These are phyloP conservation scores for Plectosphaerella plurivora DNA, from an alignment of 2,329 filamentous ascomycete genomes.

Conservation along the genomic window DNA sequence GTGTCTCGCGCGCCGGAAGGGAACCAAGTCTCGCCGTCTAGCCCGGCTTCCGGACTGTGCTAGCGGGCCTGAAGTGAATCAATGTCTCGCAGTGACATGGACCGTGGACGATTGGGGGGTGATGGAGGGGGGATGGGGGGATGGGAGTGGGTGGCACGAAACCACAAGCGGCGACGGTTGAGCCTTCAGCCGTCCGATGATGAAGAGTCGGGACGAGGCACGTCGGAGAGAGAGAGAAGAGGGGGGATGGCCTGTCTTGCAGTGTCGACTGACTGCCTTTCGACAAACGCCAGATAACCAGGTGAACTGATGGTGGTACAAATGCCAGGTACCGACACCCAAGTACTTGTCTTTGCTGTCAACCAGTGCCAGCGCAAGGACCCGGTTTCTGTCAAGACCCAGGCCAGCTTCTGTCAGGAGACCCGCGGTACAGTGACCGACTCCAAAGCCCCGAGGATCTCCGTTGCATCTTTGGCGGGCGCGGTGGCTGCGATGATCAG, in stretches of 20 bases:
- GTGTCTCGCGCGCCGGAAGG: not conserved
- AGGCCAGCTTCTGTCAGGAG: no score
- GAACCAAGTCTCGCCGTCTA: not conserved
- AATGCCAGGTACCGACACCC: no score
- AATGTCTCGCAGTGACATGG: conserved; percentile 1
- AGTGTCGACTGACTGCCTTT: not conserved
- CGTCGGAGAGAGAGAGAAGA: not conserved
- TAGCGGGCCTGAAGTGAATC: not conserved
- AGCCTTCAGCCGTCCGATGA: no score
- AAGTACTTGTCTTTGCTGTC: no score
- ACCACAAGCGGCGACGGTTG: no score
- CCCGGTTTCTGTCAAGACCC: no score
- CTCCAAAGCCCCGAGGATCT: no score
- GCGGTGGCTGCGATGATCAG: no score
- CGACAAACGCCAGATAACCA: not conserved
- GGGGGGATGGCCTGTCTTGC: not conserved
- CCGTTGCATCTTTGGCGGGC: no score
- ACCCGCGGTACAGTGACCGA: no score
- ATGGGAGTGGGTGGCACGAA: not conserved
- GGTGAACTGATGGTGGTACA: no score
- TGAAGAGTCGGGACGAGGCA: not conserved
- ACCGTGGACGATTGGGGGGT: not conserved
- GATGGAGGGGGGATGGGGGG: not conserved
- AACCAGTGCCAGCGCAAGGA: no score
- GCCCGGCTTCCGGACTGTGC: not conserved